Conservation (phyloP, 2,329 filamentous ascomycete genomes). For the Ilyonectria sp. region DNA sequence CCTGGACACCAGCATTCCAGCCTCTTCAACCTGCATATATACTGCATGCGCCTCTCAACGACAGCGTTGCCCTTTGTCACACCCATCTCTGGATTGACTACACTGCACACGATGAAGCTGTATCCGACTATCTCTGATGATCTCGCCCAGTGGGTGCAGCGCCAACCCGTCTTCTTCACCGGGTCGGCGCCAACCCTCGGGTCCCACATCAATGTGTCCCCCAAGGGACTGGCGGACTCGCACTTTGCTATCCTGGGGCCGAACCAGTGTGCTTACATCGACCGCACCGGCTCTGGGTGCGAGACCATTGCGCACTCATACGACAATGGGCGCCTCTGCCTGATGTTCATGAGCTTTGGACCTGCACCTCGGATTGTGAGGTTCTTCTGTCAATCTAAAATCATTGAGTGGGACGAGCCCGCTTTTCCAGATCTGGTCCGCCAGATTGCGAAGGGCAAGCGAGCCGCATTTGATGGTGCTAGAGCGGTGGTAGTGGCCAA, state of each 20-base stretch:
- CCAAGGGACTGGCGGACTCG: slow-evolving; percentile 77
- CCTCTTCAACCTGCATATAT: slow-evolving; percentile 24
- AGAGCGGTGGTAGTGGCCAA: slow-evolving; percentile 74
- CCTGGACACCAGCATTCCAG: slow-evolving; percentile 35
- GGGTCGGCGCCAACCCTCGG: slow-evolving; percentile 79
- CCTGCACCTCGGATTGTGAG: slow-evolving; percentile 73
- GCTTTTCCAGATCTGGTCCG: slow-evolving; percentile 65
- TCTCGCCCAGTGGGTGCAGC: slow-evolving; percentile 74
- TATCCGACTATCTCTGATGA: slow-evolving; percentile 68
- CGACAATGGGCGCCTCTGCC: slow-evolving; percentile 81
- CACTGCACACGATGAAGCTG: slow-evolving; percentile 68
- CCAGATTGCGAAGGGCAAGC: slow-evolving; percentile 55
- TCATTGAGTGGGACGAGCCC: slow-evolving; percentile 72
- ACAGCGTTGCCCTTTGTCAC: slow-evolving; percentile 21
- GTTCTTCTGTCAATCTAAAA: slow-evolving; percentile 71
- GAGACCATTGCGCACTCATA: slow-evolving; percentile 84
- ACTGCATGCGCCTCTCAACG: slow-evolving; percentile 33
- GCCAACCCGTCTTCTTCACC: slow-evolving; percentile 82
- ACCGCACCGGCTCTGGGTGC: slow-evolving; percentile 81
- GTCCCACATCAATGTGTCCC: slow-evolving; percentile 81
- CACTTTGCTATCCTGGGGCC: slow-evolving; percentile 73
- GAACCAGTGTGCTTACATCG: slow-evolving; percentile 78
- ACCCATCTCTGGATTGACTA: slow-evolving; percentile 37
- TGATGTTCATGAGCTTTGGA: slow-evolving; percentile 81
- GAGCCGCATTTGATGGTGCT: slow-evolving; percentile 62